phyloP scores from a whole-genome alignment of 768 basidiomycete species.

The Tylopilus cervinicoccineus region DNA sequence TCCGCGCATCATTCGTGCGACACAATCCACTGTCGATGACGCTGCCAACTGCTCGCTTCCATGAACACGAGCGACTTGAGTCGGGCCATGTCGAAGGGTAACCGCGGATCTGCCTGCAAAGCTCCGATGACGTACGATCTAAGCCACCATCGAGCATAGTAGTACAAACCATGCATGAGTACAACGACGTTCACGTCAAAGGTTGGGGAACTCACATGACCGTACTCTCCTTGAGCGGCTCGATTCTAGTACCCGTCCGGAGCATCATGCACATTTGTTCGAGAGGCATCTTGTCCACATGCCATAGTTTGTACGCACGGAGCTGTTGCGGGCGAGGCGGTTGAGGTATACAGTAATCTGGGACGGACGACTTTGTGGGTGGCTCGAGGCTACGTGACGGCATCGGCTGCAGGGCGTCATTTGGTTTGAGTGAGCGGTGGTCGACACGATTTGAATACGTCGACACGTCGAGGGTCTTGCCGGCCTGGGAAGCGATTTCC shows the following conservation, averaged over 20 bases:
- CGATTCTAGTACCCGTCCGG: conserved; percentile 25
- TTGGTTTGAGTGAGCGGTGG: conserved; percentile 4
- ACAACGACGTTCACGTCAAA: too few species aligned
- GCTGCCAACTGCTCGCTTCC: conserved; percentile 40
- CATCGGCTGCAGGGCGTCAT: not conserved
- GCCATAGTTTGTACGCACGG: conserved; percentile 46
- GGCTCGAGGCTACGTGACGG: not conserved
- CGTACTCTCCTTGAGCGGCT: conserved; percentile 43
- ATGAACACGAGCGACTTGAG: conserved; percentile 36
- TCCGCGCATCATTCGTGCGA: conserved; percentile 17
- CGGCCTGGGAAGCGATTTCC: conserved; percentile 25
- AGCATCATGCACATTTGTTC: conserved; percentile 38
- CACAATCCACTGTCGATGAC: conserved; percentile 38
- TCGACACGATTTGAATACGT: conserved; percentile 29
- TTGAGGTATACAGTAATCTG: conserved; percentile 24
- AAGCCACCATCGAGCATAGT: not conserved
- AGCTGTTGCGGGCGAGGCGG: conserved; percentile 35
- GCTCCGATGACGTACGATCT: conserved; percentile 45
- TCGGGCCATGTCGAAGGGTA: conserved; percentile 34
- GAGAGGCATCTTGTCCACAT: conserved; percentile 31
- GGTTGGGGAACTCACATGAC: conserved; percentile 42
- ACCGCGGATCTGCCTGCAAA: conserved; percentile 34
- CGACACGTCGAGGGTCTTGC: conserved; percentile 14
- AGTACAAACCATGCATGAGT: not conserved
- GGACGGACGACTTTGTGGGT: conserved; percentile 4